Base-by-base conservation (phyloP, 768 basidiomycete species). In the Amanita inopinata region DNA sequence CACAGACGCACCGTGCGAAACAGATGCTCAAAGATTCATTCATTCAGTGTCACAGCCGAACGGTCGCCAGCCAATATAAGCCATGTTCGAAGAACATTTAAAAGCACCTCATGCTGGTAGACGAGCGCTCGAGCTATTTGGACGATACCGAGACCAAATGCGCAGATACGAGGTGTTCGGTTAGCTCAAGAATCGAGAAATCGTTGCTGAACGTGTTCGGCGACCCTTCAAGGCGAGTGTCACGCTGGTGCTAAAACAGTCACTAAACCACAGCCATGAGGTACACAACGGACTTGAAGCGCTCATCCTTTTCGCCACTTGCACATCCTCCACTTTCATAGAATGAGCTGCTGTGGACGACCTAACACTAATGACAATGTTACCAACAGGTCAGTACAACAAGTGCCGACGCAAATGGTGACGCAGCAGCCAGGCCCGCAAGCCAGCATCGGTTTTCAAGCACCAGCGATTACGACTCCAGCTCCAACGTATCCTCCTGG, bases 271-370 rank as follows among this genome's bases (percentile, higher is more conserved):
- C 56, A 53, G 55, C 59, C 58, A 61, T 48, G 54, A 59, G 57
- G 53, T 42, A 59, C 56, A 47, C 32, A 24, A 36, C 17, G 47
- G 39, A 11, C 32, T 20, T 30, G 31, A 39, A 30, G 37, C 33
- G 19, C 33, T 38, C 35, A 36, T 47, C 33, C 27, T 18, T 24
- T 30, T 31, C 38, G 22, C 31, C 17, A 27, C 24, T 30, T 24
- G n/a, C 39, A n/a, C 25, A 22, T 35, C 28, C 34, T 38, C 25
- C 40, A 41, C 23, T 38, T 17, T n/a, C 49, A 47, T 51, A 61
- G 50, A 50, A 83, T 81, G 78, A 69, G 74, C 49, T 85, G 84
- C 53, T 87, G 83, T 55, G 80, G 80, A n/a, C 69, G 73, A 36
- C 50, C 70, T 6, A 54, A 55, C 25, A 48, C 52, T 30, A 55